A percentile compares a stretch with the other conserved stretches of the same genome.
Evolutionary conservation across 495 filamentous ascomycete species (phyloP).

Genomic region (Podospora anserina): DNA sequence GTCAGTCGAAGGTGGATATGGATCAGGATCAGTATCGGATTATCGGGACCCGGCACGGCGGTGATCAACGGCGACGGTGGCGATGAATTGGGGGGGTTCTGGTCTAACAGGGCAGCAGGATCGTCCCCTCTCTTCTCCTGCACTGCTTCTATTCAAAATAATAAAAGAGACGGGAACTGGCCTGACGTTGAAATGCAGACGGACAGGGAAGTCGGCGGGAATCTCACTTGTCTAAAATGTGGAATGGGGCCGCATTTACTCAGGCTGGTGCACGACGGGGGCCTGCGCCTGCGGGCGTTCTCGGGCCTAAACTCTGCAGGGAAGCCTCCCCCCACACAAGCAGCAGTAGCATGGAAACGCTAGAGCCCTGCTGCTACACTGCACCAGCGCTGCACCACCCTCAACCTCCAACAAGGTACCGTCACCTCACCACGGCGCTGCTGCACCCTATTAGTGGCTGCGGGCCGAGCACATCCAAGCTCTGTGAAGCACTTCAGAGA

Average conservation of each 20-base stretch:
- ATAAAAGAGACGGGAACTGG: neutral
- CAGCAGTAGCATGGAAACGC: neutral
- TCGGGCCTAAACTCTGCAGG: conserved; percentile 17
- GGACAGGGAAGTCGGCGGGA: conserved; percentile 9
- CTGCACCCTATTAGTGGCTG: conserved; percentile 4
- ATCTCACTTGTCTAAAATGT: conserved; percentile 14
- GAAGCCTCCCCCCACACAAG: neutral
- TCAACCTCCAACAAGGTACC: neutral
- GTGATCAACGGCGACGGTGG: conserved; percentile 1
- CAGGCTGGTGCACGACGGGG: conserved; percentile 17
- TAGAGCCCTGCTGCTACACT: conserved; percentile 2
- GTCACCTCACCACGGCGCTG: neutral
- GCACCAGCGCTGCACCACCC: neutral
- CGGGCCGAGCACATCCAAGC: conserved; percentile 3
- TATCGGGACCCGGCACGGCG: neutral
- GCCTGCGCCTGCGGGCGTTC: conserved; percentile 15
- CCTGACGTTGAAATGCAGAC: conserved; percentile 15
- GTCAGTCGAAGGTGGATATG: neutral
- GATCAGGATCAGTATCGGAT: neutral
- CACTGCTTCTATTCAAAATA: neutral
- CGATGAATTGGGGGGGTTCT: neutral
- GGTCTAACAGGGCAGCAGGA: neutral
- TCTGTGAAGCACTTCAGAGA: neutral
- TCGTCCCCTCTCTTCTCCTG: neutral
- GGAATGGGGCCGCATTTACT: conserved; percentile 20